A percentile compares a stretch with the other conserved stretches of the same genome.
phyloP scores from a whole-genome alignment of 2,329 filamentous ascomycete species.

The Diaporthe sp. region DNA sequence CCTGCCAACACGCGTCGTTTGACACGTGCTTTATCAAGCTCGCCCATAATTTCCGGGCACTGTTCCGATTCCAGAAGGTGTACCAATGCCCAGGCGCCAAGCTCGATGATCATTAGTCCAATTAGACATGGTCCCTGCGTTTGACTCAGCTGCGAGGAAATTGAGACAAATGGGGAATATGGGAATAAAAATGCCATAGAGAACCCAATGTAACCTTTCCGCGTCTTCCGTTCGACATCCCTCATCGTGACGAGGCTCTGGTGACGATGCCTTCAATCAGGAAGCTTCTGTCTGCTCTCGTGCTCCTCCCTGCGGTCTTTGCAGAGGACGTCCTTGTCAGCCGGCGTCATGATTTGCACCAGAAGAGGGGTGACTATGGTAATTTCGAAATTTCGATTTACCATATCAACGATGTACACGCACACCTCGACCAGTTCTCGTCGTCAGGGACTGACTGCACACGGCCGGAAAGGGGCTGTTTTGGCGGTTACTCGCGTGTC shows the following conservation, averaged over 20 bases:
- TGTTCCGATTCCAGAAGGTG: constrained; percentile 11
- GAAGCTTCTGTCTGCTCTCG: not conserved
- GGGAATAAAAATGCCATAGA: not conserved
- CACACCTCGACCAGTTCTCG: constrained; percentile 74
- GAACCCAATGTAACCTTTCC: not conserved
- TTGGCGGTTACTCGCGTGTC: constrained; percentile 74
- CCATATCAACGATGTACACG: constrained; percentile 78
- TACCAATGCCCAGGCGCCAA: constrained; percentile 15
- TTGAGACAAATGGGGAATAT: not conserved
- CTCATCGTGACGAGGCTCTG: not conserved
- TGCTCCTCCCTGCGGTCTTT: constrained; percentile 21
- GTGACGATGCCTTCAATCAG: constrained; percentile 12
- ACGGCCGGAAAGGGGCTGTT: constrained; percentile 68
- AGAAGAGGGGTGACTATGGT: constrained; percentile 60
- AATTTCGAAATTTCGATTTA: constrained; percentile 74
- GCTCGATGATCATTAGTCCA: constrained; percentile 7
- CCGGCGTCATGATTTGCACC: constrained; percentile 59
- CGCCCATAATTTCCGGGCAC: constrained; percentile 5
- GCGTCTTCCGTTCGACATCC: not conserved
- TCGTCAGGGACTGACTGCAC: constrained; percentile 73
- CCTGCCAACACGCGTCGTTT: not conserved
- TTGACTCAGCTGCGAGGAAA: not conserved
- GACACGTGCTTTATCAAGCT: constrained; percentile 19
- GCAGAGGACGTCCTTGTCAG: constrained; percentile 64
- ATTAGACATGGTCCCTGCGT: constrained; percentile 1